Evolutionary conservation across 805 yeast genomes (phyloP), one percentile per base, ranked within the genome.

Genomic region (Zygosaccharomyces bisporus): DNA sequence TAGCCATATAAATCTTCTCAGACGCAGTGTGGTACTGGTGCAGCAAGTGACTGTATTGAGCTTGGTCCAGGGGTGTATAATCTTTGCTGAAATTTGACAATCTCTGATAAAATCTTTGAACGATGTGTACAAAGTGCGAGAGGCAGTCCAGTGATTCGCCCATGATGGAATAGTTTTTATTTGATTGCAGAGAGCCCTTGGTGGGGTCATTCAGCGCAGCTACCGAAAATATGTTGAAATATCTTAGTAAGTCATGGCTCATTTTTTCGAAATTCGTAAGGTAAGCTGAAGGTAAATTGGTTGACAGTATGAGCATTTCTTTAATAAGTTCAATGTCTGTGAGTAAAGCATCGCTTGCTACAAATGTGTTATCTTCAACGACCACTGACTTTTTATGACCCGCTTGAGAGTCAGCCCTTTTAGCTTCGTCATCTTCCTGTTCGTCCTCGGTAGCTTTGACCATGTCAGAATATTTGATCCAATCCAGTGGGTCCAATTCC

Each of bases 291-390:
- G 83, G 83, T 53, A 86, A 76, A 24, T 78, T 74, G 18, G 73
- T 71, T 14, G 78, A 68, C 13, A 89, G 68, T 1, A 77, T 72
- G 23, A 85, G 60, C 41, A 83, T 76, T 39, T 76, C 80, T 40
- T 72, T 74, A 2, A 82, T 56, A 8, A 68, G 52, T 3, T 54
- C 50, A 16, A 80, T 58, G 6, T 76, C 52, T 4, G 63, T 56
- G 4, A 70, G 57, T 5, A 74, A 64, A 0, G 82, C 70, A n/a
- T 71, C 71, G 32, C 84, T 77, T 1, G 82, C 76, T 30, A 79
- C 80, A 54, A 75, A 79, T 0, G 82, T 75, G 43, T 75, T 72
- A 32, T 75, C 79, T 16, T 73, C 78, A 31, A 82, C 74, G 35
- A 73, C 71, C 27, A 67, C 65, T 0, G 73, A 67, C 49, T 69